phyloP scores from a whole-genome alignment of 1,139 yeast species.

The Diutina neorugosa region DNA sequence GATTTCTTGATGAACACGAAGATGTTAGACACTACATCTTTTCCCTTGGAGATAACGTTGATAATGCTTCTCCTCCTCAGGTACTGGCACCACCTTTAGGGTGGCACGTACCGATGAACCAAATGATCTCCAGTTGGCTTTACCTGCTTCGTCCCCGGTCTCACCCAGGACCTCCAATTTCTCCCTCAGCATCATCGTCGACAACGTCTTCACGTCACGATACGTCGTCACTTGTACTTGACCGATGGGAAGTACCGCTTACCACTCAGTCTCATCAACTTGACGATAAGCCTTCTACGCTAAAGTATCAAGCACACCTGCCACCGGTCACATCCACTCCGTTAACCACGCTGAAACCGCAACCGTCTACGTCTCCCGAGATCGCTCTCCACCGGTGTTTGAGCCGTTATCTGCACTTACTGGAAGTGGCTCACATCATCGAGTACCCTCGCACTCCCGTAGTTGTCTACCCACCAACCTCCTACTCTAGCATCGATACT shows the following conservation, averaged over 20 bases:
- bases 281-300: background rate
- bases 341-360: background rate
- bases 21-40: background rate
- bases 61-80: background rate
- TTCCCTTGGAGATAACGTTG: background rate
- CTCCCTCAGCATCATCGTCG: background rate
- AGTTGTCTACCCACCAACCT: background rate
- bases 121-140: background rate
- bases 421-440: background rate
- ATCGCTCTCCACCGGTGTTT: background rate
- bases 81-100: background rate
- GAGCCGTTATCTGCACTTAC: background rate
- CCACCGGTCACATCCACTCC: background rate
- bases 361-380: background rate
- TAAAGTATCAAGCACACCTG: background rate
- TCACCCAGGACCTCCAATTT: background rate
- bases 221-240: background rate
- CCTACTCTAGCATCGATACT: background rate
- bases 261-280: background rate
- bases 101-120: conserved; percentile 2
- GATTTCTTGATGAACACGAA: background rate
- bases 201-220: background rate
- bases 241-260: background rate
- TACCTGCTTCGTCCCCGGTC: background rate
- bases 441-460: background rate